phyloP scores from a whole-genome alignment of 2,329 filamentous ascomycete genomes.

The Colletotrichum graminicola region DNA sequence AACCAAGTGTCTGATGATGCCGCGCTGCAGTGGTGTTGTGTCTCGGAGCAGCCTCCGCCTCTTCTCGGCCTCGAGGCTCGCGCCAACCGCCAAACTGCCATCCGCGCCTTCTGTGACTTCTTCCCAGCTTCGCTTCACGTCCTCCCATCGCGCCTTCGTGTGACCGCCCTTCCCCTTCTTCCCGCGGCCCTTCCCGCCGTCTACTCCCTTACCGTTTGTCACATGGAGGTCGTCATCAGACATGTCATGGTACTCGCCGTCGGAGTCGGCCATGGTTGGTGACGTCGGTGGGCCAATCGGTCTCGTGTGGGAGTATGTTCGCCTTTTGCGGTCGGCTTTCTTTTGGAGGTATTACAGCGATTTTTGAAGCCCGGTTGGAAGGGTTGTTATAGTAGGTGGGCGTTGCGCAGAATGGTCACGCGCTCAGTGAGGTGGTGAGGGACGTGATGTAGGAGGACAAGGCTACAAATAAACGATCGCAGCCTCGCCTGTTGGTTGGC shows the following conservation, averaged over 20 bases:
- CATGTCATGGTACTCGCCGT: conserved; percentile 76
- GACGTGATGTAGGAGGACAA: conserved; percentile 20
- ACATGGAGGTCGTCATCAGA: conserved; percentile 74
- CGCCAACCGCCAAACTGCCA: conserved; percentile 81
- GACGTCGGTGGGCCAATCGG: conserved; percentile 7
- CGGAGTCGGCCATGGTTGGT: conserved; percentile 75
- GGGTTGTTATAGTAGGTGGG: background rate
- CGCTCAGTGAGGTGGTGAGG: background rate
- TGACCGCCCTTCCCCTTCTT: conserved; percentile 51
- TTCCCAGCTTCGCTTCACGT: conserved; percentile 78
- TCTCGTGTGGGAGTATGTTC: background rate
- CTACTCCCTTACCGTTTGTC: conserved; percentile 45
- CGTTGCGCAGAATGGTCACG: background rate
- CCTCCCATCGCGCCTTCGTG: conserved; percentile 72
- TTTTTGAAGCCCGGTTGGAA: background rate
- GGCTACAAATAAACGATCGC: conserved; percentile 31
- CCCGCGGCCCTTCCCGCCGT: conserved; percentile 21
- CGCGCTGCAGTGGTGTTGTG: conserved; percentile 93
- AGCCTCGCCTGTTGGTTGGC: conserved; percentile 31
- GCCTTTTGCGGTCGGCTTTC: background rate
- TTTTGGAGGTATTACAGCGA: background rate
- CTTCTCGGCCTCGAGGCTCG: conserved; percentile 84
- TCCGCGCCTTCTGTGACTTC: conserved; percentile 82
- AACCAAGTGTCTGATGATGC: conserved; percentile 96
- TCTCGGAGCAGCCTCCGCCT: conserved; percentile 85